Conservation (phyloP, 2,329 filamentous ascomycete genomes). For the Knufia petricola region DNA sequence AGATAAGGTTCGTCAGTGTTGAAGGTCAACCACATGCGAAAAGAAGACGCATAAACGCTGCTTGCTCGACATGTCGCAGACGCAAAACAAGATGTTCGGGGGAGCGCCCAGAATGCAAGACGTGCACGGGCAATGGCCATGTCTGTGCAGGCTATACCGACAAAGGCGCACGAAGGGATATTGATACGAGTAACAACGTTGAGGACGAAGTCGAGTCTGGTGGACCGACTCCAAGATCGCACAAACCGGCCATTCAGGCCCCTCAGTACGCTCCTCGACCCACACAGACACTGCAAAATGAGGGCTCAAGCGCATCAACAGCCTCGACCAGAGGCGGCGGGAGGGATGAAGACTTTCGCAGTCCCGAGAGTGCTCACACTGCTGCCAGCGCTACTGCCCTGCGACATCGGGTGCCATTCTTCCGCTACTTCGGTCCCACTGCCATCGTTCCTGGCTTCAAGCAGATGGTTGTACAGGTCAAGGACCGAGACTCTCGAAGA, state of each 20-base stretch:
- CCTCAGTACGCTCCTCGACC: background rate
- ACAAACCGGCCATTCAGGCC: background rate
- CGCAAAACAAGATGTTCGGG: slow-evolving; percentile 68
- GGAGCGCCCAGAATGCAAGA: slow-evolving; percentile 62
- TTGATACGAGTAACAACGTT: slow-evolving; percentile 14
- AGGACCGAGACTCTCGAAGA: slow-evolving; percentile 13
- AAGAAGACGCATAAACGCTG: slow-evolving; percentile 66
- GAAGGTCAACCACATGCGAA: slow-evolving; percentile 74
- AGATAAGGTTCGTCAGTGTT: slow-evolving; percentile 71
- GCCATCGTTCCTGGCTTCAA: slow-evolving; percentile 88
- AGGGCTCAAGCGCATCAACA: background rate
- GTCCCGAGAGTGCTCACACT: slow-evolving; percentile 26
- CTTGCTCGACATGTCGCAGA: slow-evolving; percentile 64
- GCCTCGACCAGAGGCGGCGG: background rate
- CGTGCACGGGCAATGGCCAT: slow-evolving; percentile 62
- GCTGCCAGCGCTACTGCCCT: slow-evolving; percentile 27
- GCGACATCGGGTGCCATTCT: slow-evolving; percentile 70
- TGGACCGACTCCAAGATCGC: slow-evolving; percentile 8
- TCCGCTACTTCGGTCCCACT: slow-evolving; percentile 81
- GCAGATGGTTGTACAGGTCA: slow-evolving; percentile 58
- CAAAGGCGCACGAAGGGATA: slow-evolving; percentile 10
- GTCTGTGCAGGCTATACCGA: slow-evolving; percentile 59
- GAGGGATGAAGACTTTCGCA: slow-evolving; percentile 16
- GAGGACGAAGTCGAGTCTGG: slow-evolving; percentile 14
- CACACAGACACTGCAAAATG: background rate